phyloP scores from a whole-genome alignment of 768 basidiomycete species.

The Lactifluus piperatus region DNA sequence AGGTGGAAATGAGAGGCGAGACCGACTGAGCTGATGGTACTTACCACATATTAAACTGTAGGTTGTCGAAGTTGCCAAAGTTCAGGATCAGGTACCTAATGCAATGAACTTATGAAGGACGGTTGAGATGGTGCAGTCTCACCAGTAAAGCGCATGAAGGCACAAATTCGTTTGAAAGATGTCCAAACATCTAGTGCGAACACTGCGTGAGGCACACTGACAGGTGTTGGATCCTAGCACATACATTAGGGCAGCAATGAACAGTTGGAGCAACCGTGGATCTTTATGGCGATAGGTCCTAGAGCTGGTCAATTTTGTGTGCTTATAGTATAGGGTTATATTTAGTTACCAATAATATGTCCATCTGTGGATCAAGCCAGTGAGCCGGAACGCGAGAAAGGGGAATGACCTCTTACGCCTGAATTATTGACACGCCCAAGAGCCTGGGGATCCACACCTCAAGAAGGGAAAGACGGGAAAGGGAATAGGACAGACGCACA shows the following conservation, averaged over 20 bases:
- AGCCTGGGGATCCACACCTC: background rate
- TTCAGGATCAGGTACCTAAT: constrained; percentile 40
- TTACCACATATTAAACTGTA: constrained; percentile 36
- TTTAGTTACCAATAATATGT: background rate
- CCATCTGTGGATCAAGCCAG: background rate
- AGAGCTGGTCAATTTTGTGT: background rate
- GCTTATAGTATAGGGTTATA: too few species aligned
- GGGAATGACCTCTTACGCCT: background rate
- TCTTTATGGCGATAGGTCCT: background rate
- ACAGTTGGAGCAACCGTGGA: background rate
- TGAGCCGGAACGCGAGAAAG: background rate
- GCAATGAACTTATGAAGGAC: background rate
- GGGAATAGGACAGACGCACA: background rate
- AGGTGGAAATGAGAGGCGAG: background rate
- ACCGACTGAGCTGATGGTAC: constrained; percentile 3
- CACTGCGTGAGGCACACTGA: background rate
- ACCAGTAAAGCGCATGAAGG: constrained; percentile 40
- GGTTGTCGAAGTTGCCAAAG: constrained; percentile 31
- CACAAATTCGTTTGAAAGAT: constrained; percentile 38
- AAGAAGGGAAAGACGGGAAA: background rate
- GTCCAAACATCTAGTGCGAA: constrained; percentile 31
- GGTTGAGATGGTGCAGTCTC: constrained; percentile 4
- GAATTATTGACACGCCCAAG: background rate
- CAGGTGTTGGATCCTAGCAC: background rate
- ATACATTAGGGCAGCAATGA: background rate